These are phyloP conservation scores for Penicillium manginii DNA, from an alignment of 495 filamentous ascomycete genomes.

Conservation along the genomic window DNA sequence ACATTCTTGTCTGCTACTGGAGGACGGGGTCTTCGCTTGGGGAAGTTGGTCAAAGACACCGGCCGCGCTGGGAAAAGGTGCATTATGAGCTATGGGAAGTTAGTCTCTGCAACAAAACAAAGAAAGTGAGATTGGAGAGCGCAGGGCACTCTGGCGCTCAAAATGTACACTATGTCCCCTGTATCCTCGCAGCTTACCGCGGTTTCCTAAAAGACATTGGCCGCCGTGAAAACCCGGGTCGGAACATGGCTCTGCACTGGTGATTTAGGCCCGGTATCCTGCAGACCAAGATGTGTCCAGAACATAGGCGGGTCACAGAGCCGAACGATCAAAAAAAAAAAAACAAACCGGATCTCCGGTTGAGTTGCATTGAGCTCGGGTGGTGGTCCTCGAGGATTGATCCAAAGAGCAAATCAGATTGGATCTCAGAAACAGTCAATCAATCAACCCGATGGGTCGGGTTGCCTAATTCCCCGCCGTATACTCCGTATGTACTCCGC, in stretches of 20 bases:
- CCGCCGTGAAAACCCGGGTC: neutral
- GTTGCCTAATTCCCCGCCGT: constrained; percentile 1
- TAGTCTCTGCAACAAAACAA: neutral
- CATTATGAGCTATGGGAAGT: neutral
- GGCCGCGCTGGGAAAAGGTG: neutral
- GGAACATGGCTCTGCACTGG: constrained; percentile 4
- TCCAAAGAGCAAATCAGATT: neutral
- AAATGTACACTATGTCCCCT: too few species aligned
- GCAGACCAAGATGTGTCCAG: constrained; percentile 11
- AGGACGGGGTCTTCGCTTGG: constrained; percentile 3
- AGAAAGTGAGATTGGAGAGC: too few species aligned
- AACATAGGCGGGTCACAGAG: neutral
- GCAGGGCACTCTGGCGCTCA: too few species aligned
- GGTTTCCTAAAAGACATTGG: neutral
- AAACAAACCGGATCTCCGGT: neutral
- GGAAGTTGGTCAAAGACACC: neutral
- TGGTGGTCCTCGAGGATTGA: neutral
- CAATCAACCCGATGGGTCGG: neutral
- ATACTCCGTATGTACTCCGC: neutral
- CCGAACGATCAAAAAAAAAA: neutral
- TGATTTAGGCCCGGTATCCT: neutral
- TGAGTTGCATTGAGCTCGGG: neutral
- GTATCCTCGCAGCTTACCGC: neutral
- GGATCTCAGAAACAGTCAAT: neutral
- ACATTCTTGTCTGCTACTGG: constrained; percentile 3